phyloP scores from a whole-genome alignment of 2,329 filamentous ascomycete genomes.

The Geosmithia morbida region DNA sequence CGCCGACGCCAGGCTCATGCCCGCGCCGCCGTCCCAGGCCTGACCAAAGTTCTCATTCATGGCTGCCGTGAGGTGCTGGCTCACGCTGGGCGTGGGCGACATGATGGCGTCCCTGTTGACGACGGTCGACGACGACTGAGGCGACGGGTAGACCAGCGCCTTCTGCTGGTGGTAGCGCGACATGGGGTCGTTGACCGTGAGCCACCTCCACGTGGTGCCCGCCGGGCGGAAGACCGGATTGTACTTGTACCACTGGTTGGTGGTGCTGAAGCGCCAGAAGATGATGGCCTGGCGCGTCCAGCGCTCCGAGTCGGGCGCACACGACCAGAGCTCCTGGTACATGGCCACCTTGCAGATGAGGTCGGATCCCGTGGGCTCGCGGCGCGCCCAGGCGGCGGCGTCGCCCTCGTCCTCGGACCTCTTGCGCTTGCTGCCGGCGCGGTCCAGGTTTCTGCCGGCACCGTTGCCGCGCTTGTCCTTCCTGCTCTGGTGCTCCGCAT shows the following conservation, averaged over 20 bases:
- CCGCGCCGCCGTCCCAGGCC: conserved; percentile 25
- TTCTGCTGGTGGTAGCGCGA: conserved; percentile 42
- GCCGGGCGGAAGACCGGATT: conserved; percentile 33
- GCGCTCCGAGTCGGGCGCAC: conserved; percentile 25
- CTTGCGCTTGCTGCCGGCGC: conserved; percentile 22
- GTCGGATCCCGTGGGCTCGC: conserved; percentile 33
- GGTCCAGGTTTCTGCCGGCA: conserved; percentile 18
- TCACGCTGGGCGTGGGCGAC: conserved; percentile 34
- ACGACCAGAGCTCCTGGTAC: conserved; percentile 52
- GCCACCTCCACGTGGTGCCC: conserved; percentile 45
- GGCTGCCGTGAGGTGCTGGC: conserved; percentile 35
- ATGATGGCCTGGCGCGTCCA: conserved; percentile 47
- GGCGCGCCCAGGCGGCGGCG: conserved; percentile 21
- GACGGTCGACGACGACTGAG: no score
- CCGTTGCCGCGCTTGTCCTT: conserved; percentile 20
- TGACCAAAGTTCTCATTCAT: conserved; percentile 44
- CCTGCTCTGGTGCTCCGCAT: conserved; percentile 22
- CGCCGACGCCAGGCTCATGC: conserved; percentile 11
- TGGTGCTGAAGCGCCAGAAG: conserved; percentile 46
- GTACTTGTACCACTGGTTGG: conserved; percentile 36
- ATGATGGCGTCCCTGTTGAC: conserved; percentile 29
- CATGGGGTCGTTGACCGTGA: conserved; percentile 44
- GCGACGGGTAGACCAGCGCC: conserved; percentile 21
- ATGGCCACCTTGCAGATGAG: conserved; percentile 47
- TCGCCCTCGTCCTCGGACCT: conserved; percentile 24